Base-by-base conservation (phyloP, 1,284 basidiomycete species). In the Cronartium quercuum region DNA sequence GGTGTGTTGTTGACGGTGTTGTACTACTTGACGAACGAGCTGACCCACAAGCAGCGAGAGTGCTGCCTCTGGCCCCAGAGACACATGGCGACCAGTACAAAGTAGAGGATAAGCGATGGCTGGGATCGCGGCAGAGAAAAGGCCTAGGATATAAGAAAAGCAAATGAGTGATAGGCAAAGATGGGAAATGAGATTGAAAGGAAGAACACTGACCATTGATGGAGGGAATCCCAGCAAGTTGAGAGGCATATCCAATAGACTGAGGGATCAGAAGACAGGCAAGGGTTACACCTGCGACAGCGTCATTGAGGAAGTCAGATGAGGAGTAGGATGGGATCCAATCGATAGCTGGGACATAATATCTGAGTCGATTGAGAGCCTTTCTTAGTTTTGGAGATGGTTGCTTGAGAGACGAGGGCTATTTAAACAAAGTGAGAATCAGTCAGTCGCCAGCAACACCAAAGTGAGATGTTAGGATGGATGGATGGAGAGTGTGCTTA, bases 231-330 rank as follows among this genome's bases (percentile, higher is more conserved):
- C 76, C 75, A 6, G 93, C 92, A 5, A 97, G 84, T 2, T 91
- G 89, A 1, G 89, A 89, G 2, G 92, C 92, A 81, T 96, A 97
- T 79, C 91, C 92, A 82, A 97, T 91, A 0, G 90, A 80, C 81
- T 93, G 91, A 3, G 94, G 94, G 77, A 96, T 91, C 64, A 96
- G 85, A 83, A 96, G 88, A 76, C 90, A 91, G 6, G 93, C 91
- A 6, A 95, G 79, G 0, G 93, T 94, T 18, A 94, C 80, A 5
- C 92, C 94, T 12, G 91, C 91, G 0, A 92, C 84, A 7, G 91
- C 78, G 82, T 96, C 93, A 38, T 76, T 42, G n/a, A 73, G 44
- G 4, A 70, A 47, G 37, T 75, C 73, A 6, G 51, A 37, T 1
- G 41, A 24, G 13, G 73, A 75, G 60, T 75, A 75, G 6, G 61